These are phyloP conservation scores for Aspergillus vadensis DNA, from an alignment of 2,329 filamentous ascomycete species.

Conservation along the genomic window DNA sequence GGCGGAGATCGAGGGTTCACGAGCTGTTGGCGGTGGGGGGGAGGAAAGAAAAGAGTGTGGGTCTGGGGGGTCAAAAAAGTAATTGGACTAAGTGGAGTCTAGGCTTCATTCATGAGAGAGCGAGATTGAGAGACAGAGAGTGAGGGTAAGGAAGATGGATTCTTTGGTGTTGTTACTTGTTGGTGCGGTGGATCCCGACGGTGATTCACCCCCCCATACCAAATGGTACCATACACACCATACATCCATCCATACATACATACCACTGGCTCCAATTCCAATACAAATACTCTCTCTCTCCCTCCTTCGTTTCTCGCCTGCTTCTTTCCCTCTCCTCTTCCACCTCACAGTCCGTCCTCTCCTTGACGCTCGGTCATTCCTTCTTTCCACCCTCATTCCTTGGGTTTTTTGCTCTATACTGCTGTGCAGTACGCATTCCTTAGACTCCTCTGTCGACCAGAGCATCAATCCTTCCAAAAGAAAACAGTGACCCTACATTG, in stretches of 20 bases:
- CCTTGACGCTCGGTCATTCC: conserved; percentile 24
- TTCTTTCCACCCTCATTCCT: conserved; percentile 16
- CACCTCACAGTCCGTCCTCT: conserved; percentile 7
- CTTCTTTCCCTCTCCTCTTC: conserved; percentile 11
- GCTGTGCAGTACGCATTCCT: conserved; percentile 26
- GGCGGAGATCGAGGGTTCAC: background rate
- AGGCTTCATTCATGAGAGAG: too few species aligned
- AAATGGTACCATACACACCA: background rate
- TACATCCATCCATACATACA: background rate
- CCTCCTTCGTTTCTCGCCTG: conserved; percentile 3
- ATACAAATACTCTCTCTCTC: background rate
- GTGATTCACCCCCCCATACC: background rate
- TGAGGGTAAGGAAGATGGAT: too few species aligned
- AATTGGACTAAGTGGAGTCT: too few species aligned
- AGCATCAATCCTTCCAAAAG: conserved; percentile 11
- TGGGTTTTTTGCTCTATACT: conserved; percentile 17
- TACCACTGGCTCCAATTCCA: background rate
- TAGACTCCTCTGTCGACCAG: conserved; percentile 9
- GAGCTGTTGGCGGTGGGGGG: background rate
- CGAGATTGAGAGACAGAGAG: too few species aligned
- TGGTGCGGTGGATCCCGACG: too few species aligned
- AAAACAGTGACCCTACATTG: background rate
- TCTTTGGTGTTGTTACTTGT: too few species aligned
- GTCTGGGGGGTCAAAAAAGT: background rate
- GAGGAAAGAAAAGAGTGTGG: background rate